Base-by-base conservation (phyloP, 2,329 filamentous ascomycete genomes). In the Beauveria scarabaeidicola region DNA sequence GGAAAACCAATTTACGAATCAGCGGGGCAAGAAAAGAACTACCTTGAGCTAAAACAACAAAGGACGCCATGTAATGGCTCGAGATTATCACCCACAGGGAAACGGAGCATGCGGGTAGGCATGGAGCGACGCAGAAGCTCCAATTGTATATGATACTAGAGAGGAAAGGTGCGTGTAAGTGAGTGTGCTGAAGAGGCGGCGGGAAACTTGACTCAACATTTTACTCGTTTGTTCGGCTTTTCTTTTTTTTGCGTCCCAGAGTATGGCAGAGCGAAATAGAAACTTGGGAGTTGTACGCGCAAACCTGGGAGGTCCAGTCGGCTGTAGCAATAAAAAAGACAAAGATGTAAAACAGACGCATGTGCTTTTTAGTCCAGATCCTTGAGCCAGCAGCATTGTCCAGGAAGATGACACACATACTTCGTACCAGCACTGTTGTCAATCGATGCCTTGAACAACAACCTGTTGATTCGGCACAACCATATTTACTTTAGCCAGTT, bases 71-170 rank as follows among this genome's bases (percentile, higher is more conserved):
- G 58, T 55, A 57, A 52, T 52, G 53, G 59, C 52, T 61, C 44
- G 41, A 57, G 40, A 61, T 27, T 48, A 41, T 43, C 17, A 47
- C 40, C 38, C 19, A 29, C n/a, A 4, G 36, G 29, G 17, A 38
- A 36, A 21, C 13, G 27, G 46, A n/a, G 48, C 25, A 25, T 44
- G 52, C 17, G 44, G 41, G 29, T 4, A 29, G 25, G 9, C 44
- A 19, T 60, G 64, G 64, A 61, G 58, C 65, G 63, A 32, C 27
- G 17, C 9, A 50, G 17, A 29, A 27, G 25, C 40, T 61, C 63
- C 63, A 65, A 61, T 69, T 75, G 73, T 73, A 75, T 68, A 74
- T 73, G 71, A 70, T 73, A 69, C 65, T 67, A 60, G 66, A 60
- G 55, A 59, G 59, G 40, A 43, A 23, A 46, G 48, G 13, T 48